phyloP scores from a whole-genome alignment of 331 rosid genomes.

The Pyracantha coccinea region DNA sequence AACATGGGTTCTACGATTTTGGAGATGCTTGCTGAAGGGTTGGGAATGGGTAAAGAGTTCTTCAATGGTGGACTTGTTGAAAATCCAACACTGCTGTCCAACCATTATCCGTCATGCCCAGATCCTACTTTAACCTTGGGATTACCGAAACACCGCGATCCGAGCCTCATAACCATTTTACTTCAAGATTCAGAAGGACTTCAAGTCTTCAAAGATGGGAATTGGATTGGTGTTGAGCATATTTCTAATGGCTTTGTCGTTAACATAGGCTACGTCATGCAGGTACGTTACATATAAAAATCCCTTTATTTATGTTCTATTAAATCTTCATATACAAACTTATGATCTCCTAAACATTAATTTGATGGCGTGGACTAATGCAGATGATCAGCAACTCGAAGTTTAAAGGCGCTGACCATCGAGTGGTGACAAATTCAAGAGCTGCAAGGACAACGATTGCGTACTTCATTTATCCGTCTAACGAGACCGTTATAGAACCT shows the following conservation, averaged over 20 bases:
- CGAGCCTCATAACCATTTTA: constrained; percentile 42
- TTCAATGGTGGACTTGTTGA: constrained; percentile 31
- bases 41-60: constrained; percentile 26
- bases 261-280: constrained; percentile 43
- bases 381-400: constrained; percentile 49
- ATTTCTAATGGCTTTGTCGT: constrained; percentile 44
- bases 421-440: constrained; percentile 46
- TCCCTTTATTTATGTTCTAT: not conserved
- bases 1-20: constrained; percentile 28
- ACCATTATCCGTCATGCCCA: constrained; percentile 58
- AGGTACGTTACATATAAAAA: constrained; percentile 20
- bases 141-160: constrained; percentile 41
- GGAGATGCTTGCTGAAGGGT: constrained; percentile 41
- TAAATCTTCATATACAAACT: not conserved
- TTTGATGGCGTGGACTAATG: not conserved
- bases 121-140: constrained; percentile 56
- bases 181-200: constrained; percentile 43
- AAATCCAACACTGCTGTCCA: constrained; percentile 15
- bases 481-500: constrained; percentile 40
- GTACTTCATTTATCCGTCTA: constrained; percentile 44
- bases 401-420: constrained; percentile 34
- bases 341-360: not conserved
- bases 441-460: constrained; percentile 38
- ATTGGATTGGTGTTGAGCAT: constrained; percentile 52
- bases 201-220: constrained; percentile 51